phyloP scores from a whole-genome alignment of 179 eudicot species.

The Actinidia arguta region DNA sequence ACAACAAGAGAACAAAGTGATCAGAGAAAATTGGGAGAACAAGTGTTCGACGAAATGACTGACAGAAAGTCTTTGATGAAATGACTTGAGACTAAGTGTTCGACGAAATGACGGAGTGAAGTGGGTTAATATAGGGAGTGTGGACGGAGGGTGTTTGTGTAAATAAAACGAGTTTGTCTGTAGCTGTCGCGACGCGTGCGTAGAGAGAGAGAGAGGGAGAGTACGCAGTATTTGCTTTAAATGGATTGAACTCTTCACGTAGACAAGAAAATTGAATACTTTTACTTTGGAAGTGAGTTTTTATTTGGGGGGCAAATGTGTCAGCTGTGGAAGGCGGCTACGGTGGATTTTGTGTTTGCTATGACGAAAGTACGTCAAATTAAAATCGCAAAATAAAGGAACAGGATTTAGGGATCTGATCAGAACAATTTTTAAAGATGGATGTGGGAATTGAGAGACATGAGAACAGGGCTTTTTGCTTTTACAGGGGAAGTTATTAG shows the following conservation, averaged over 20 bases:
- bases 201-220: background rate
- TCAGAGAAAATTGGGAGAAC: background rate
- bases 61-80: background rate
- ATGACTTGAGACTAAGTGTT: too few species aligned
- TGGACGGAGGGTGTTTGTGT: background rate
- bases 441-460: background rate
- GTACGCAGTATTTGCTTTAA: background rate
- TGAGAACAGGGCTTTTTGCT: background rate
- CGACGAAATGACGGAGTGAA: background rate
- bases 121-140: background rate
- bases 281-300: background rate
- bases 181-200: conserved; percentile 4
- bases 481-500: background rate
- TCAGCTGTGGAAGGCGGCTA: conserved; percentile 5
- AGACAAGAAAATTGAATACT: background rate
- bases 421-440: background rate
- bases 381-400: background rate
- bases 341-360: background rate
- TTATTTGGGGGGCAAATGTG: background rate
- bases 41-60: background rate
- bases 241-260: background rate
- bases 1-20: background rate
- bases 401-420: background rate
- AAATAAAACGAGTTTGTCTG: background rate
- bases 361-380: background rate